Conservation (phyloP, 2,329 filamentous ascomycete genomes). For the Beauveria asiatica region DNA sequence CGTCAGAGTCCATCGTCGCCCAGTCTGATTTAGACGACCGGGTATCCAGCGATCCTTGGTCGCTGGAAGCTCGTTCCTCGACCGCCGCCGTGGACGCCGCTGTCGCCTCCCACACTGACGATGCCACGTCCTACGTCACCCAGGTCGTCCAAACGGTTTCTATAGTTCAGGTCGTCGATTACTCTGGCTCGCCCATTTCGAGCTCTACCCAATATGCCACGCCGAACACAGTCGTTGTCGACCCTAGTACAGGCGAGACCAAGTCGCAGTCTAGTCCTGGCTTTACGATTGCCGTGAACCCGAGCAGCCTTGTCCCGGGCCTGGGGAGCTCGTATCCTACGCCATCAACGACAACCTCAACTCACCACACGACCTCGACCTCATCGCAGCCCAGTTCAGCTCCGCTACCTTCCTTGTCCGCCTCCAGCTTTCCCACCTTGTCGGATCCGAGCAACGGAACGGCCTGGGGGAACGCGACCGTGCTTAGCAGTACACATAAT, state of each 20-base stretch:
- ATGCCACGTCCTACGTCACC: constrained; percentile 26
- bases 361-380: constrained; percentile 12
- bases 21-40: constrained; percentile 13
- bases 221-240: constrained; percentile 30
- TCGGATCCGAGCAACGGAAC: constrained; percentile 10
- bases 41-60: constrained; percentile 9
- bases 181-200: constrained; percentile 34
- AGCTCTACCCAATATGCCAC: constrained; percentile 34
- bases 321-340: not conserved
- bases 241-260: constrained; percentile 29
- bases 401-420: not conserved
- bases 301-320: constrained; percentile 2
- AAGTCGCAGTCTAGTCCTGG: constrained; percentile 24
- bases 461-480: constrained; percentile 4
- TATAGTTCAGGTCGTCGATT: constrained; percentile 44
- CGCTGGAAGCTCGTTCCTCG: constrained; percentile 14
- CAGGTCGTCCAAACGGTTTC: constrained; percentile 47
- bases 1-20: constrained; percentile 19
- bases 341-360: constrained; percentile 9
- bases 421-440: constrained; percentile 3
- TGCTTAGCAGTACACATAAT: not conserved
- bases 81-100: constrained; percentile 14
- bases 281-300: constrained; percentile 9
- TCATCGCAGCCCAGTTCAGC: not conserved
- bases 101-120: constrained; percentile 3